Evolutionary conservation across 2,329 filamentous ascomycete species (phyloP).

Genomic region (Botrytis sinoallii): DNA sequence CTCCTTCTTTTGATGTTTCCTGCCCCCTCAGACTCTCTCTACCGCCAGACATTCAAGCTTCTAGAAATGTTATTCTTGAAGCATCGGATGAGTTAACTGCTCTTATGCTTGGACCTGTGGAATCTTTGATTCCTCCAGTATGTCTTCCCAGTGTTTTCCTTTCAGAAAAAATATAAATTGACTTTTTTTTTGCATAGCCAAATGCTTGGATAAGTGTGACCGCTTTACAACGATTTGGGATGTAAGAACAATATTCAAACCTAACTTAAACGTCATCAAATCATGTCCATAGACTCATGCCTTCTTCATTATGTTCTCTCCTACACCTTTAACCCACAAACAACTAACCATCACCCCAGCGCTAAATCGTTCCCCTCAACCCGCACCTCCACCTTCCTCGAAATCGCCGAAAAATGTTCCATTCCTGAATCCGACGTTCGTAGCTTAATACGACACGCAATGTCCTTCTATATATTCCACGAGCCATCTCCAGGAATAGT

Average conservation of each 20-base stretch:
- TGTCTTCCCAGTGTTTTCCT: not conserved
- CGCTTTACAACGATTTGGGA: not conserved
- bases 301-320: not conserved
- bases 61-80: not conserved
- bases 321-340: not conserved
- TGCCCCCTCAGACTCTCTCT: conserved; percentile 2
- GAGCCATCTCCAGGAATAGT: conserved; percentile 19
- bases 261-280: not conserved
- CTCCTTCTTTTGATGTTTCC: conserved; percentile 1
- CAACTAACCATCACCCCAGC: not conserved
- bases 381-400: not conserved
- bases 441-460: conserved; percentile 50
- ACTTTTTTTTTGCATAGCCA: not conserved
- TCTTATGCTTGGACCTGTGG: not conserved
- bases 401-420: not conserved
- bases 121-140: not conserved
- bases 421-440: not conserved
- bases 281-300: not conserved
- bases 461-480: conserved; percentile 48
- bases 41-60: not conserved
- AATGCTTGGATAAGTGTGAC: conserved; percentile 5
- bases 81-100: conserved; percentile 10
- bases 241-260: not conserved
- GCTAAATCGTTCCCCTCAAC: no score
- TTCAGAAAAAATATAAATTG: not conserved